Base-by-base conservation (phyloP, 192 early-diverging fungal genomes). In the Backusella mclennaniae region DNA sequence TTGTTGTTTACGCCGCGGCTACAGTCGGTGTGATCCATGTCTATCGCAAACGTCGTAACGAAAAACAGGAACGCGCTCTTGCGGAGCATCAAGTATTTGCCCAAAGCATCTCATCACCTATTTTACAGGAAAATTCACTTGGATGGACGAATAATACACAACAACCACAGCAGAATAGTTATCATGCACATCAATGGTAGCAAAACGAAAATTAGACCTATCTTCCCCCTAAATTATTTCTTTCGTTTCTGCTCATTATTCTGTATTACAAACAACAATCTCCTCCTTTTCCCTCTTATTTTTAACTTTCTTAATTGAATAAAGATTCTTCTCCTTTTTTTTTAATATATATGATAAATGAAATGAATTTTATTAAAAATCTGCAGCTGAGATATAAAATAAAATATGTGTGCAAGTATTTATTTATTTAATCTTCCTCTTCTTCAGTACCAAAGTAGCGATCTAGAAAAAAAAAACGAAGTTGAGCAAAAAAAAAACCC, bases 361-460 rank as follows among this genome's bases (percentile, higher is more conserved):
- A 63, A 63, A 63, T 63, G 56, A 12, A 63, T 63, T 63, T 63
- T 63, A 63, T 63, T 63, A 63, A 29, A 59, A 63, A 63, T 26
- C 56, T 63, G 56, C 56, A 63, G 21, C 56, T 63, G 56, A 63
- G 56, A 26, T 69, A 14, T 36, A 68, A 68, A 36, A 33, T n/a
- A 68, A 21, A 33, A 19, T 38, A 19, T 19, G 6, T 49, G 46
- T 21, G 46, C 17, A 49, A 63, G 56, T 8, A 5, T 59, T 26
- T 59, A 53, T n/a, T 3, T 67, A 35, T 46, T n/a, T 67, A 46
- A 63, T 67, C 44, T 39, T 71, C 69, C 49, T 78, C 80, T 23
- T 74, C 76, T 66, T 89, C 85, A 3, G 89, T 90, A 63, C 89
- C 89, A 83, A 84, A 90, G 44, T 90, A 90, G 19, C 89, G 85